Base-by-base conservation (phyloP, 139 green algal genomes). In the Dunaliella primolecta region DNA sequence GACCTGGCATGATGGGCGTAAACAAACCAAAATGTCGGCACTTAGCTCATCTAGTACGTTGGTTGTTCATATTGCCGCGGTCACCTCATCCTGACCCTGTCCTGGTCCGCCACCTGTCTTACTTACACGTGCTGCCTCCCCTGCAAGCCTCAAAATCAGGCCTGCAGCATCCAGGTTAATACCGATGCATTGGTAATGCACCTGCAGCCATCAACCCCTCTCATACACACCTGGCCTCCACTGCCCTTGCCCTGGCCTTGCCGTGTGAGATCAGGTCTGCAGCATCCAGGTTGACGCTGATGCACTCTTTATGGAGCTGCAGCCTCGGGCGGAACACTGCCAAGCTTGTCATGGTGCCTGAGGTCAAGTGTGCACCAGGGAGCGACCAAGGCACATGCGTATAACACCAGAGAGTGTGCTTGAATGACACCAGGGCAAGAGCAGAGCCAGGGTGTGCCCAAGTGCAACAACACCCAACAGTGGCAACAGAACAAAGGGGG, bases 261-360 rank as follows among this genome's bases (percentile, higher is more conserved):
- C 57, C 36, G 1, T 81, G 71, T 0, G 74, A 37, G 2, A 78
- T 83, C 3, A 91, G 2, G 79, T 91, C 87, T 1, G 82, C 74
- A 46, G 84, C 27, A 37, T 91, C 87, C 85, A 91, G 75, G 1
- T 71, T n/a, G 27, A 89, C 46, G 74, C 89, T 85, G 74, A 91
- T 70, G 71, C 82, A 36, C 23, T 80, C 83, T 32, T 81, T 74
- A 33, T 36, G 56, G 36, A 88, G 82, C 15, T n/a, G 46, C 82
- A 90, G 56, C 72, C 70, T 64, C 24, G 87, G 87, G 1, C 87
- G 81, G 78, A 90, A 86, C 23, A 88, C 76, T 0, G 82, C 34
- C 30, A 84, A 24, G 30, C 56, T 78, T 1, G 57, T 78, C 11
- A 84, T 25, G 30, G 70, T 24, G 71, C 74, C 85, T 88, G 79